Base-by-base conservation (phyloP, 139 green algal genomes). In the Picochlorum sp. region DNA sequence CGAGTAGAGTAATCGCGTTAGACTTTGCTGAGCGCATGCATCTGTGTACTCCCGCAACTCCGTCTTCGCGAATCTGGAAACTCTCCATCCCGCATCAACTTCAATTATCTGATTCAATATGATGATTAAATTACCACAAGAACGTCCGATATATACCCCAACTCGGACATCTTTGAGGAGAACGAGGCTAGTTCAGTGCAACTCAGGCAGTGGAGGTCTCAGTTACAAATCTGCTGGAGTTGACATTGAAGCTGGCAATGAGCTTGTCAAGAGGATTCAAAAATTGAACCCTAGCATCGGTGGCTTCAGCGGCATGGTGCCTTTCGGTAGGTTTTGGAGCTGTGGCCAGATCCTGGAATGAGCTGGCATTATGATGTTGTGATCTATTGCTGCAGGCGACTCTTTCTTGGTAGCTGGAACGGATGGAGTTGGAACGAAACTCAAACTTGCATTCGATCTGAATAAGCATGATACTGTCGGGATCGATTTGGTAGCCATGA, bases 401-500 rank as follows among this genome's bases (percentile, higher is more conserved):
- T 88, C 76, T 1, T 98, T 88, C 68, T 72, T 98, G 4, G 93
- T 98, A 30, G 85, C 91, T 15, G 92, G 92, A 65, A 98, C 92
- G 6, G 92, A 98, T 66, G 92, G 92, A 31, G 92, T 98, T 4
- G 92, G 92, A 59, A 98, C 92, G 47, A 98, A 98, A 77, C 87
- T 98, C 0, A 98, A 97, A 79, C 80, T 98, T 13, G 92, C 92
- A 0, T 98, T 98, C 59, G 90, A 96, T 38, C 80, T 98, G 76
- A 70, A 85, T 67, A 95, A 91, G 68, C 91, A 98, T 70, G 89
- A 97, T 78, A 98, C 90, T 2, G 90, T 98, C 57, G 89, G 89
- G 66, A 96, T 98, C 37, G 92, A 98, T 77, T 81, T 98, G n/a
- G 92, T 95, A 31, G 90, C 90, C 11, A 96, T 96, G 89, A 90